phyloP scores from a whole-genome alignment of 129 eudicot species.

The Heracleum sosnowskyi region DNA sequence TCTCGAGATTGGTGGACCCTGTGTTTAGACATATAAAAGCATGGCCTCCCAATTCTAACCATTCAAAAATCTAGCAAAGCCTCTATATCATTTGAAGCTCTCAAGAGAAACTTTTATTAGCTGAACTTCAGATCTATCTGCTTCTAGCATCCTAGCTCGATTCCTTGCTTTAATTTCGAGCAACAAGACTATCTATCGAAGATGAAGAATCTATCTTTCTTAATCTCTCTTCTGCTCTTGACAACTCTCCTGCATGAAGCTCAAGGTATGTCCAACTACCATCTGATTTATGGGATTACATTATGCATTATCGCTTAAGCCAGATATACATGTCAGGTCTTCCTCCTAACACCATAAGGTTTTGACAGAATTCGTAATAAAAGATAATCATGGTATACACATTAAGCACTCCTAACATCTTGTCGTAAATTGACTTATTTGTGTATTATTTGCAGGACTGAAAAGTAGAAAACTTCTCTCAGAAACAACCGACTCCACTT shows the following conservation, averaged over 20 bases:
- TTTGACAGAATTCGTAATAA: background rate
- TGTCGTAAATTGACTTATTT: background rate
- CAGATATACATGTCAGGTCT: background rate
- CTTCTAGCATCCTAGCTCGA: background rate
- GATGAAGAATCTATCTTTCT: background rate
- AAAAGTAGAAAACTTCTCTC: slow-evolving; percentile 41
- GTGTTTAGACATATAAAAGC: slow-evolving; percentile 17
- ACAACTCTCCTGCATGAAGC: slow-evolving; percentile 37
- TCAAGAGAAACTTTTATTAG: slow-evolving; percentile 6
- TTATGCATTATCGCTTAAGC: background rate
- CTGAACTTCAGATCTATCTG: background rate
- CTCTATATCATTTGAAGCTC: slow-evolving; percentile 8
- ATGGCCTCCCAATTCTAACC: slow-evolving; percentile 8
- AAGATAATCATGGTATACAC: background rate
- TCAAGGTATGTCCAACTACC: slow-evolving; percentile 36
- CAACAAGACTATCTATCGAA: background rate
- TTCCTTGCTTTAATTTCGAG: background rate
- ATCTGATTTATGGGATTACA: background rate
- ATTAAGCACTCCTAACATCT: background rate
- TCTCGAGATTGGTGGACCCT: slow-evolving; percentile 23
- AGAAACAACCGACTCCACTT: slow-evolving; percentile 14
- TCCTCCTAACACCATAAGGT: background rate
- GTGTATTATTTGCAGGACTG: slow-evolving; percentile 41
- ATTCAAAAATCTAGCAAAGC: slow-evolving; percentile 11
- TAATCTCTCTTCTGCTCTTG: slow-evolving; percentile 14